These are phyloP conservation scores for Cardamine resedifolia DNA, from an alignment of 345 rosid species.

Conservation along the genomic window DNA sequence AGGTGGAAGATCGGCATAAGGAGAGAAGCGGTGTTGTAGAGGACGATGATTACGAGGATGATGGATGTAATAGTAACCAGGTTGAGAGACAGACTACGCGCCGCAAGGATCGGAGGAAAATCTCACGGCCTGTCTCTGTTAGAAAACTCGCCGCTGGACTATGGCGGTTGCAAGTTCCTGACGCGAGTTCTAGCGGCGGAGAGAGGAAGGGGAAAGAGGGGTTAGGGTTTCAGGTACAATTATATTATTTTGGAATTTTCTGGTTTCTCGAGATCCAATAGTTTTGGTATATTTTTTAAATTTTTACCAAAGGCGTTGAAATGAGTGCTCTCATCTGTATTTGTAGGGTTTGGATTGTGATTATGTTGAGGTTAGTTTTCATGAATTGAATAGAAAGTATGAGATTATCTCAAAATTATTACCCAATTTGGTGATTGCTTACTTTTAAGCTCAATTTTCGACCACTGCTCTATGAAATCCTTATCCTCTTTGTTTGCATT, in stretches of 20 bases:
- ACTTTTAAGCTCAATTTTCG: slow-evolving; percentile 13
- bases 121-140: slow-evolving; percentile 51
- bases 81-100: slow-evolving; percentile 33
- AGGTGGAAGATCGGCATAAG: slow-evolving; percentile 53
- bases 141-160: slow-evolving; percentile 89
- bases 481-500: not conserved
- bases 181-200: slow-evolving; percentile 37
- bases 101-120: slow-evolving; percentile 42
- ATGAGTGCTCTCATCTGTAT: not conserved
- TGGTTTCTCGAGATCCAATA: slow-evolving; percentile 20
- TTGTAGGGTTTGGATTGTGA: slow-evolving; percentile 17
- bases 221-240: slow-evolving; percentile 65
- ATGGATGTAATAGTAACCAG: slow-evolving; percentile 33
- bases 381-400: not conserved
- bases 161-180: slow-evolving; percentile 81
- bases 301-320: too few relatives aligned
- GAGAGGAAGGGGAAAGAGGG: slow-evolving; percentile 46
- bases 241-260: not conserved
- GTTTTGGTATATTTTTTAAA: too few relatives aligned
- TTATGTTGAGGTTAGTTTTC: not conserved
- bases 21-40: slow-evolving; percentile 35
- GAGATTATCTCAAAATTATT: not conserved
- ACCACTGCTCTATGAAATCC: not conserved
- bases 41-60: slow-evolving; percentile 46
- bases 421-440: slow-evolving; percentile 11